These are phyloP conservation scores for Fusarium anthophilum DNA, from an alignment of 2,329 filamentous ascomycete species.

Conservation along the genomic window DNA sequence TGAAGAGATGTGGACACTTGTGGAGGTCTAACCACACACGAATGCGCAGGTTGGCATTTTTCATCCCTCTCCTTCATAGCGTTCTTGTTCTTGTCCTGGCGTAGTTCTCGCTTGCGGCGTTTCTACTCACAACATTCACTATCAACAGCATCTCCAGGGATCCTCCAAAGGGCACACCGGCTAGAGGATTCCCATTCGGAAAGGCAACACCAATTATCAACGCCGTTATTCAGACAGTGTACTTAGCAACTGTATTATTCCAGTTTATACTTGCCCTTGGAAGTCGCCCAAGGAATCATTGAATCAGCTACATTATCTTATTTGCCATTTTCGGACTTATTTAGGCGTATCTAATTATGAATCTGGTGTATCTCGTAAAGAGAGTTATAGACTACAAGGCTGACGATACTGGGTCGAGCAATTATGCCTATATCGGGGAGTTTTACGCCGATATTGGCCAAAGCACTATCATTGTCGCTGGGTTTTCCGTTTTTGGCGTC, in stretches of 20 bases:
- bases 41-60: background rate
- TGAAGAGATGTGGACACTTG: background rate
- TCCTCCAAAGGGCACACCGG: background rate
- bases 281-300: background rate
- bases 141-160: conserved; percentile 12
- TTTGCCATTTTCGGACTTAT: conserved; percentile 15
- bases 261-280: conserved; percentile 23
- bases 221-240: background rate
- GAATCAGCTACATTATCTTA: conserved; percentile 2
- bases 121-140: conserved; percentile 5
- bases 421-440: conserved; percentile 1
- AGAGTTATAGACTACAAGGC: background rate
- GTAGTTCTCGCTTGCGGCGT: conserved; percentile 14
- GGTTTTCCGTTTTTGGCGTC: background rate
- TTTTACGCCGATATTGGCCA: conserved; percentile 3
- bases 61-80: background rate
- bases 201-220: conserved; percentile 11
- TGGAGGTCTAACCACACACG: background rate
- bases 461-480: background rate
- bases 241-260: background rate
- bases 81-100: conserved; percentile 1
- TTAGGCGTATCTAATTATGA: conserved; percentile 7
- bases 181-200: conserved; percentile 13
- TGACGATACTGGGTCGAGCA: background rate
- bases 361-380: background rate